Evolutionary conservation across 441 rosid genomes (phyloP), one percentile per base, ranked within the genome.

Genomic region (Populus hybrid): DNA sequence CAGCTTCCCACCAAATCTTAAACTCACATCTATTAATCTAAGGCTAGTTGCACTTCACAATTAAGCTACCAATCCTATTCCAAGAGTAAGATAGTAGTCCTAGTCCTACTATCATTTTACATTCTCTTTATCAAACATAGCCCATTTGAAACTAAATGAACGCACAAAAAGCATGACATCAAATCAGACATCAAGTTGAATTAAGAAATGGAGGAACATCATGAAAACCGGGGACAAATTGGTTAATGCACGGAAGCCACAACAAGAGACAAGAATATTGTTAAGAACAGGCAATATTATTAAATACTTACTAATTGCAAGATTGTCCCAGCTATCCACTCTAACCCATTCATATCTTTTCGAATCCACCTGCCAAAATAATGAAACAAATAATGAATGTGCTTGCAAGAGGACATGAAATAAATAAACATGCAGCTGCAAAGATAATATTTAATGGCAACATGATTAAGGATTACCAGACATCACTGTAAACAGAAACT

Each of bases 291-390:
- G 18, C n/a, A 38, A 68, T 42, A n/a, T 16, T 61, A 67, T 68
- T n/a, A 78, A 74, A 46, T 72, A 84, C 88, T 46, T 88, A 92
- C 98, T 79, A 35, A 69, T 65, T 21, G 86, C 75, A 74, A 89
- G 82, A 74, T 78, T 80, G 77, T 90, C 97, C 92, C 94, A 95
- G 79, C 79, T 84, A 32, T 77, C 84, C 57, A 91, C 94, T 89
- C 85, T 94, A 75, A 92, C 80, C 98, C 98, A 92, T 77, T 75
- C 85, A 77, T 23, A 83, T 74, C 72, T 78, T 21, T 82, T 84
- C 73, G 92, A 84, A 85, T 84, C 88, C 57, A 86, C 81, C 98
- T 95, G 91, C 86, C 84, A 80, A 86, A 78, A 72, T 70, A 38
- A 70, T 66, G 75, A 66, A 69, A 30, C 32, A 16, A 57, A 69